Evolutionary conservation across 805 yeast species (phyloP), one percentile per base, ranked within the genome.

Genomic region (Sugiyamaella lignohabitans): DNA sequence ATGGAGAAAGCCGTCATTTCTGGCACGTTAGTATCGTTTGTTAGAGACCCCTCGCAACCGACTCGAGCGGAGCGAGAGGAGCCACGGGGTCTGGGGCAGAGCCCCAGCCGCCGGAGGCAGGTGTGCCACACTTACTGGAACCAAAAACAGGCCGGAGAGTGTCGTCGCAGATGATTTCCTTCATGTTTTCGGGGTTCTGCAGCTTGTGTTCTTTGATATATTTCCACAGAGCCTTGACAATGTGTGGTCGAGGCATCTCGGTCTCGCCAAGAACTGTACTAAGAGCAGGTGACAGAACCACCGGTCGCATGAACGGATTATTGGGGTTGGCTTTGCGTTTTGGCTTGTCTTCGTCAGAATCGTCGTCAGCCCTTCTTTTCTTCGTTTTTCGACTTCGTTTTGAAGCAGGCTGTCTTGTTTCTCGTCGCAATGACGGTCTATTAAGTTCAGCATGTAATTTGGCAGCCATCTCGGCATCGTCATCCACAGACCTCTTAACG

Each of bases 191-290:
- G 1, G 88, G 84, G 52, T 83, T 78, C 59, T 85, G 94, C 24
- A 86, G 63, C 23, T 75, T 62, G 49, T 82, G 59, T 8, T 61
- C 74, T 55, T 79, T 81, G 47, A 87, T 83, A 61, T 87, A 78
- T 11, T 70, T 74, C 94, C 94, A 85, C 3, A 84, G 60, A 40
- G 63, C 63, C 51, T 82, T 82, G 6, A 84, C 88, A 16, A 83
- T 80, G 59, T 82, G 82, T 0, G 91, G 80, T 54, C 95, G 66
- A 2, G 89, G 72, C 38, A 78, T 58, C 46, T 70, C 71, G 11
- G 38, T 35, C 1, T 60, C 47, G 1, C 74, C 76, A 5, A 85
- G 59, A 14, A 86, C 60, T 2, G 60, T 69, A 42, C 71, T 69
- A 27, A 86, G 68, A 34, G 72, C 73, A 2, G 74, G 69, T 24